Evolutionary conservation across 208 protist species (phyloP), one percentile per base, ranked within the genome.

Genomic region (Leishmania major): DNA sequence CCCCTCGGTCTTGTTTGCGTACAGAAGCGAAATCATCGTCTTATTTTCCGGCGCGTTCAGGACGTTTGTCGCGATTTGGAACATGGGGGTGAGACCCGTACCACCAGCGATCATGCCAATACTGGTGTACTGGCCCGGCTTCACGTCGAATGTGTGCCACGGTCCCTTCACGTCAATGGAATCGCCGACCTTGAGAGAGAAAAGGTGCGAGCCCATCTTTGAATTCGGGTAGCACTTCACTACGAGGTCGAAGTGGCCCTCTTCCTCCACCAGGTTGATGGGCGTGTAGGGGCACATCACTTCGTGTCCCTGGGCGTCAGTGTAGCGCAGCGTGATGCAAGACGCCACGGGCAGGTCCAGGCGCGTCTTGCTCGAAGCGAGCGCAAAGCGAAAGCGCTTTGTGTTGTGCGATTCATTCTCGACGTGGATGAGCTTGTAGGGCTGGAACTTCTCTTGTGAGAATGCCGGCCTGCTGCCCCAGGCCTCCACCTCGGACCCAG

Each of bases 21-120:
- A 98, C 35, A 98, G 76, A 17, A 98, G 88, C 31, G 80, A 90
- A 57, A 98, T 80, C 75, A 86, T 84, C 8, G 92, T 93, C 77
- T 78, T 86, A 71, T 94, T 98, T 71, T 75, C 78, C 35, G 83
- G 55, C 79, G 88, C 87, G 51, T 89, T 37, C 45, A 92, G 89
- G n/a, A 97, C 77, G 79, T 94, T 93, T 59, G 82, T 77, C 73
- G 93, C 67, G 62, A 96, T 85, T 91, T 99, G 96, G 84, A 89
- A 92, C 89, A 97, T 95, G n/a, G 97, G 95, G 35, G 96, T 96
- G 89, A 99, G 93, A 71, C 95, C 97, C 13, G 95, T 98, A 79
- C 97, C 97, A 15, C 89, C 89, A 35, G 93, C 92, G 69, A 98
- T 88, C 93, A 98, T 97, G 49, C 92, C 94, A 45, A 98, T 88